These are phyloP conservation scores for Pseudogymnoascus sp. DNA, from an alignment of 2,329 filamentous ascomycete genomes.

Conservation along the genomic window DNA sequence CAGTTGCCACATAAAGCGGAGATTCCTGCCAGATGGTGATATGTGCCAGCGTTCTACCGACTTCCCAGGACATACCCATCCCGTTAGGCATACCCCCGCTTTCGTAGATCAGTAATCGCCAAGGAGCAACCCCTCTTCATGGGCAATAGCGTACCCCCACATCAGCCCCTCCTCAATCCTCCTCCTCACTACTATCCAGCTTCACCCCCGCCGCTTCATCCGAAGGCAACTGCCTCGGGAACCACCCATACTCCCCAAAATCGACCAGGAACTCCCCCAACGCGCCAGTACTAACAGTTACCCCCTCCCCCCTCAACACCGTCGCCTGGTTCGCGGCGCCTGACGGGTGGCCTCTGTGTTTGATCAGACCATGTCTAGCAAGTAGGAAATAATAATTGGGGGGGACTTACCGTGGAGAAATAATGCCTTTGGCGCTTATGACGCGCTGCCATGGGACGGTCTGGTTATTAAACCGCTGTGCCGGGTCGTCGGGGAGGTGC, in stretches of 20 bases:
- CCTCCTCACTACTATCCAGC: conserved; percentile 29
- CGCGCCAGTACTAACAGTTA: conserved; percentile 26
- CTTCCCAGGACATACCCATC: background rate
- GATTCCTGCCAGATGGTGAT: background rate
- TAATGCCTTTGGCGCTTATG: conserved; percentile 76
- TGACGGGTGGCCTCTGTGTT: conserved; percentile 24
- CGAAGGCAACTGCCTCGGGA: conserved; percentile 29
- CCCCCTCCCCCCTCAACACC: conserved; percentile 28
- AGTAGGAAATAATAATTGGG: background rate
- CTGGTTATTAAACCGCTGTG: conserved; percentile 53
- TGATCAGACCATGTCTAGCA: background rate
- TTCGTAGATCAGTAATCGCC: background rate
- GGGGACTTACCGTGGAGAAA: conserved; percentile 63
- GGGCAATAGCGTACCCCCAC: background rate
- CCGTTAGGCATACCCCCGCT: background rate
- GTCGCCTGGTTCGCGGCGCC: conserved; percentile 29
- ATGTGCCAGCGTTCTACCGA: background rate
- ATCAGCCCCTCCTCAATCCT: background rate
- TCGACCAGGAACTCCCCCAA: conserved; percentile 30
- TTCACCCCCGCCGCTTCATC: conserved; percentile 13
- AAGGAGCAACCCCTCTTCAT: too few relatives aligned
- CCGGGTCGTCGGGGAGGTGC: conserved; percentile 56
- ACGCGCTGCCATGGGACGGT: conserved; percentile 95
- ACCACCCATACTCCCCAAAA: conserved; percentile 31
- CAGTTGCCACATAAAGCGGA: background rate